These are phyloP conservation scores for Soucietia sequanensis DNA, from an alignment of 805 yeast species.

Conservation along the genomic window DNA sequence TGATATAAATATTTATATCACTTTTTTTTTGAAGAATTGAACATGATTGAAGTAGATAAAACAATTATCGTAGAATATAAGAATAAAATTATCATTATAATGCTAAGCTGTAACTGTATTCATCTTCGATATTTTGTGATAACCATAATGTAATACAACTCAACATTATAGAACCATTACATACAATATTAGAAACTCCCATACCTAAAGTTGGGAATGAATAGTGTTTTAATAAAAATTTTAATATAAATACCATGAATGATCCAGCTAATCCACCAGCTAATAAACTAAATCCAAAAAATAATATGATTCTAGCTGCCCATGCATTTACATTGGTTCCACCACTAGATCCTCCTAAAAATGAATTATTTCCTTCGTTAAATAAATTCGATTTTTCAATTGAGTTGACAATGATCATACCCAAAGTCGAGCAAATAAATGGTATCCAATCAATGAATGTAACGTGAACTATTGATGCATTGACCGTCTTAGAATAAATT, in stretches of 20 bases:
- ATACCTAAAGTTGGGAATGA: conserved; percentile 87
- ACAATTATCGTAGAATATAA: too few species aligned
- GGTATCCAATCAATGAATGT: conserved; percentile 97
- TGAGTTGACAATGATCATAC: conserved; percentile 79
- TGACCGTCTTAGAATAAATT: conserved; percentile 76
- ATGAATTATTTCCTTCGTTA: conserved; percentile 31
- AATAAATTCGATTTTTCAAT: conserved; percentile 67
- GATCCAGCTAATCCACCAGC: conserved; percentile 96
- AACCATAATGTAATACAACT: conserved; percentile 91
- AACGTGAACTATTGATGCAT: conserved; percentile 84
- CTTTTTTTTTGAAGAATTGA: too few species aligned
- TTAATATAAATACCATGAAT: conserved; percentile 80
- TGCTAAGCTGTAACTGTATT: conserved; percentile 88
- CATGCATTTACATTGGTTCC: conserved; percentile 61
- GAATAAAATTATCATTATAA: too few species aligned
- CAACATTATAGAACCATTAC: conserved; percentile 76
- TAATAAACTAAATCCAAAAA: conserved; percentile 86
- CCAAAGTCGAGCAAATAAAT: conserved; percentile 79
- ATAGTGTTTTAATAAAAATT: conserved; percentile 76
- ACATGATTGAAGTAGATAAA: too few species aligned
- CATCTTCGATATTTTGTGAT: conserved; percentile 94
- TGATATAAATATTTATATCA: too few species aligned
- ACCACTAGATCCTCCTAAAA: conserved; percentile 37
- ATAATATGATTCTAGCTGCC: conserved; percentile 90
- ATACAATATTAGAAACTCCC: conserved; percentile 87